phyloP scores from a whole-genome alignment of 1,284 basidiomycete species.

The Leccinum ponderosum region DNA sequence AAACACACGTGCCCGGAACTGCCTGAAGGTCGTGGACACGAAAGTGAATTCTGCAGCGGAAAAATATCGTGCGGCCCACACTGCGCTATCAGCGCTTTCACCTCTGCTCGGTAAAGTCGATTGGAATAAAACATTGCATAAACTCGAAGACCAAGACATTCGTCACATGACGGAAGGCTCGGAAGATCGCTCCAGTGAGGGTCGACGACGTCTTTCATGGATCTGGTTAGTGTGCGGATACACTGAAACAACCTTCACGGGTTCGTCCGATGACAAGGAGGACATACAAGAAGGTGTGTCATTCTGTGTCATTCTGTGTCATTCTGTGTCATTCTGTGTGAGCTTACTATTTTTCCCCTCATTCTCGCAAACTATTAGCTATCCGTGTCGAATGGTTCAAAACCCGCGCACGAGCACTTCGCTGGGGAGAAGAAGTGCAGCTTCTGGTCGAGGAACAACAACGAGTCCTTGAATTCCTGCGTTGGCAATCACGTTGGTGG shows the following conservation, averaged over 20 bases:
- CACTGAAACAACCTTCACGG: background rate
- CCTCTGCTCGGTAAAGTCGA: background rate
- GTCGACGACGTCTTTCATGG: background rate
- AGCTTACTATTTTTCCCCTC: background rate
- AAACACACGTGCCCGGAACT: background rate
- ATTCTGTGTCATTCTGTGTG: no score
- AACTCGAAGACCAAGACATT: background rate
- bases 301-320: no score
- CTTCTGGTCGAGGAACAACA: background rate
- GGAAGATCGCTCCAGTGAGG: background rate
- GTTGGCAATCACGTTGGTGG: background rate
- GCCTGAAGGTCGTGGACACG: background rate
- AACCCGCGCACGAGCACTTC: background rate
- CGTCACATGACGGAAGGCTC: background rate
- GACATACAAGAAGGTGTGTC: background rate
- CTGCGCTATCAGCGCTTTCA: background rate
- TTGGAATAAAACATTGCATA: background rate
- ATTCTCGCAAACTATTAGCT: background rate
- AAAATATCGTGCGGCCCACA: background rate
- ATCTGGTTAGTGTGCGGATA: background rate
- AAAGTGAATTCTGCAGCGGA: background rate
- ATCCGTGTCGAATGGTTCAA: background rate
- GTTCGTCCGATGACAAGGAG: background rate
- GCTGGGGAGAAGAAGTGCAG: background rate
- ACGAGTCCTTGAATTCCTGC: background rate